Conservation (phyloP, 257 asterid genomes). For the Nyctanthes arbortristis region DNA sequence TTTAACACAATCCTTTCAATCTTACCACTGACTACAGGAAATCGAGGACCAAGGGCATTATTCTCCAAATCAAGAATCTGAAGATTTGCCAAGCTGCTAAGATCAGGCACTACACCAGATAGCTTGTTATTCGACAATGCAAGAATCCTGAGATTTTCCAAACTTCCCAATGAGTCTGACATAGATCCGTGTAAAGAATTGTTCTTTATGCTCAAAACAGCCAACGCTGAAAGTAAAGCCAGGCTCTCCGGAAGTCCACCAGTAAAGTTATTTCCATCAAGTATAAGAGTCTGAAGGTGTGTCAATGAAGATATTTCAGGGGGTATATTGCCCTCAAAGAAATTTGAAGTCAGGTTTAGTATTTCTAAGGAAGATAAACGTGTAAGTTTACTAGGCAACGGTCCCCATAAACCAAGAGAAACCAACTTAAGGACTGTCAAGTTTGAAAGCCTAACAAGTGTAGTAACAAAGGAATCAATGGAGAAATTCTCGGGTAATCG, state of each 20-base stretch:
- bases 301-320: conserved; percentile 41
- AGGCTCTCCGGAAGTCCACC: conserved; percentile 57
- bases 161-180: conserved; percentile 52
- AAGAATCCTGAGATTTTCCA: conserved; percentile 65
- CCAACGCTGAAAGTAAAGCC: conserved; percentile 55
- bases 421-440: conserved; percentile 79
- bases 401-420: conserved; percentile 87
- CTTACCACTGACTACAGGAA: conserved; percentile 56
- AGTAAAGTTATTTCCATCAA: conserved; percentile 64
- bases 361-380: conserved; percentile 68
- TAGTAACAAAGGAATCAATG: conserved; percentile 52
- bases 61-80: conserved; percentile 68
- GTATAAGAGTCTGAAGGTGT: conserved; percentile 61
- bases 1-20: conserved; percentile 51
- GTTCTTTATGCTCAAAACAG: conserved; percentile 64
- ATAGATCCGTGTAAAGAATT: conserved; percentile 58
- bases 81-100: conserved; percentile 59
- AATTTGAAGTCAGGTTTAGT: conserved; percentile 78
- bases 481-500: conserved; percentile 68
- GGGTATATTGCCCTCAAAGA: conserved; percentile 59
- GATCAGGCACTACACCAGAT: conserved; percentile 77
- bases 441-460: conserved; percentile 54
- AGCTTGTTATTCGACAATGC: conserved; percentile 65
- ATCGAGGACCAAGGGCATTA: conserved; percentile 66
- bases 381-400: conserved; percentile 47